A percentile compares a stretch with the other conserved stretches of the same genome.
These are phyloP conservation scores for Starmerella roubikii DNA, from an alignment of 805 yeast genomes.

Conservation along the genomic window DNA sequence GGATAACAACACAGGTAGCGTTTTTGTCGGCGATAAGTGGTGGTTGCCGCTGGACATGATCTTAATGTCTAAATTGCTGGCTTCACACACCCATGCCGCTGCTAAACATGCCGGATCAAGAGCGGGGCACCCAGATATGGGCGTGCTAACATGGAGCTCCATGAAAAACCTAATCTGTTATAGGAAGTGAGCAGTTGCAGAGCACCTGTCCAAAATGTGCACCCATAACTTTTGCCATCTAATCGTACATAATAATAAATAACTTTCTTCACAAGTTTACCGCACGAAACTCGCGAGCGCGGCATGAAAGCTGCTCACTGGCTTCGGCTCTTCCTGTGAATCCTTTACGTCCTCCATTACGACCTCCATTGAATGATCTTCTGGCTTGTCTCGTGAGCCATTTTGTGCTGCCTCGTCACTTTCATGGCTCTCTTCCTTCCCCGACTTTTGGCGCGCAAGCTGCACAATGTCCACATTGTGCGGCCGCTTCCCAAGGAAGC, in stretches of 20 bases:
- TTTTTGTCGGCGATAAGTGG: conserved; percentile 15
- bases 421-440: no score
- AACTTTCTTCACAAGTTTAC: no score
- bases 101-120: conserved; percentile 26
- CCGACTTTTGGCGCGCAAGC: background rate
- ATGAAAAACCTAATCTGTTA: no score
- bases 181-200: no score
- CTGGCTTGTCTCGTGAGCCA: no score
- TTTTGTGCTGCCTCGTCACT: no score
- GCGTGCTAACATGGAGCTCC: conserved; percentile 27
- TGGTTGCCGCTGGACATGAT: conserved; percentile 22
- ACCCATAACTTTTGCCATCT: no score
- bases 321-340: no score
- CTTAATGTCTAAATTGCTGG: conserved; percentile 7
- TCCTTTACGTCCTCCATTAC: no score
- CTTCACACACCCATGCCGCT: conserved; percentile 20
- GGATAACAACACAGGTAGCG: conserved; percentile 22
- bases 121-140: conserved; percentile 18
- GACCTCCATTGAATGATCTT: no score
- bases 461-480: background rate
- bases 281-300: background rate
- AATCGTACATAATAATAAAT: no score
- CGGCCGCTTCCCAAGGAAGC: conserved; percentile 18
- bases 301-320: background rate
- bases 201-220: no score